These are phyloP conservation scores for Citrus trifoliata DNA, from an alignment of 345 rosid species.

Conservation along the genomic window DNA sequence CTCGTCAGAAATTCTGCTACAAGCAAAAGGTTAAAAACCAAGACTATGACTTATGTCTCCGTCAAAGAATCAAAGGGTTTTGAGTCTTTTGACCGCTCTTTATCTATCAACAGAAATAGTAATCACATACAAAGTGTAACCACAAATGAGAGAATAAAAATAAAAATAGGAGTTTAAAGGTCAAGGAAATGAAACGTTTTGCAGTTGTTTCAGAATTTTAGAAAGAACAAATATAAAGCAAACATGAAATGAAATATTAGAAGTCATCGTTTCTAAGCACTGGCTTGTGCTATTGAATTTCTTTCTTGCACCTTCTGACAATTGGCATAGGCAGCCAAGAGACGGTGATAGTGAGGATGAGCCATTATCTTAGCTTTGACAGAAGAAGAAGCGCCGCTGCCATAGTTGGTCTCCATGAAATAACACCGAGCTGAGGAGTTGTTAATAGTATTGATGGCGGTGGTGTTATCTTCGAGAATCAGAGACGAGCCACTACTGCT, in stretches of 20 bases:
- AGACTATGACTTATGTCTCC: slow-evolving; percentile 17
- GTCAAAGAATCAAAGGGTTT: slow-evolving; percentile 6
- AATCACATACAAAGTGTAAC: neutral
- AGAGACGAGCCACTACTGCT: slow-evolving; percentile 22
- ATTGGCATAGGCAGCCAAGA: slow-evolving; percentile 80
- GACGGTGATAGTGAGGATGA: slow-evolving; percentile 96
- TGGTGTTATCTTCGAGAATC: slow-evolving; percentile 43
- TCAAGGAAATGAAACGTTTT: neutral
- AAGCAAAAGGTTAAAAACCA: neutral
- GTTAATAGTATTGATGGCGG: neutral
- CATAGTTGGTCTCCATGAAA: slow-evolving; percentile 61
- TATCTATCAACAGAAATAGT: neutral
- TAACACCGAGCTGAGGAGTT: slow-evolving; percentile 24
- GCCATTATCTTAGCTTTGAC: slow-evolving; percentile 92
- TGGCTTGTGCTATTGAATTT: neutral
- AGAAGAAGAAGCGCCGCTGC: slow-evolving; percentile 36
- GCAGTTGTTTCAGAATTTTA: neutral
- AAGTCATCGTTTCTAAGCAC: neutral
- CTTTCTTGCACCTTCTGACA: slow-evolving; percentile 79
- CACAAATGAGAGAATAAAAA: neutral
- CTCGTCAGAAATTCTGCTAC: neutral
- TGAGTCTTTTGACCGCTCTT: slow-evolving; percentile 18
- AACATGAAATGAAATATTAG: neutral
- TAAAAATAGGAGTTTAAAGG: neutral
- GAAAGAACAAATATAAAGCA: neutral